These are phyloP conservation scores for Pestalotiopsis sp. DNA, from an alignment of 2,329 filamentous ascomycete species.

Conservation along the genomic window DNA sequence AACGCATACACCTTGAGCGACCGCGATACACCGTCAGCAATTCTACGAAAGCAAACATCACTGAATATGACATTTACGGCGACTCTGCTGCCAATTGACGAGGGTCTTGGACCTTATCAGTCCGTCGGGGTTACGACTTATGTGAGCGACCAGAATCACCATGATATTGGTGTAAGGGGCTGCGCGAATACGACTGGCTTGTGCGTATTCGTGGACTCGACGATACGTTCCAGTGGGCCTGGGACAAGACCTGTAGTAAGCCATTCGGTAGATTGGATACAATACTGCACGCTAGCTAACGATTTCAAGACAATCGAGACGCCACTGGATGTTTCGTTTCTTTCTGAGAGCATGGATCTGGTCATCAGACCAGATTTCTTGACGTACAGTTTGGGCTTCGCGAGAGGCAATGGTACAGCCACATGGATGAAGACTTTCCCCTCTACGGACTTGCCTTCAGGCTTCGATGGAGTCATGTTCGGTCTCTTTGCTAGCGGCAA, in stretches of 20 bases:
- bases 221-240: slow-evolving; percentile 6
- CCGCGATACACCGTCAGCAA: slow-evolving; percentile 30
- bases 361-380: slow-evolving; percentile 26
- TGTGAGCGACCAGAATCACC: slow-evolving; percentile 27
- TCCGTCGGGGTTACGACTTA: slow-evolving; percentile 31
- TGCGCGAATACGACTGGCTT: slow-evolving; percentile 23
- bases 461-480: slow-evolving; percentile 1
- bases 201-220: slow-evolving; percentile 1
- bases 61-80: slow-evolving; percentile 34
- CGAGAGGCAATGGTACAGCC: neutral
- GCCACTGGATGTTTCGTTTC: neutral
- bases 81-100: slow-evolving; percentile 17
- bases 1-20: slow-evolving; percentile 29
- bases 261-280: too few relatives aligned
- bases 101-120: slow-evolving; percentile 22
- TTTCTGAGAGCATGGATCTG: slow-evolving; percentile 18
- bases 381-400: slow-evolving; percentile 27
- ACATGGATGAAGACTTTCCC: neutral
- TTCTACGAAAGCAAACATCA: slow-evolving; percentile 32
- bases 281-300: neutral
- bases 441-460: neutral
- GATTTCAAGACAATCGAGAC: neutral
- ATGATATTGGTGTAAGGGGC: slow-evolving; percentile 30
- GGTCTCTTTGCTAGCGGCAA: slow-evolving; percentile 2
- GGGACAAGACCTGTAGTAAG: neutral